phyloP scores from a whole-genome alignment of 257 asterid species.

The Przewalskia tangutica region DNA sequence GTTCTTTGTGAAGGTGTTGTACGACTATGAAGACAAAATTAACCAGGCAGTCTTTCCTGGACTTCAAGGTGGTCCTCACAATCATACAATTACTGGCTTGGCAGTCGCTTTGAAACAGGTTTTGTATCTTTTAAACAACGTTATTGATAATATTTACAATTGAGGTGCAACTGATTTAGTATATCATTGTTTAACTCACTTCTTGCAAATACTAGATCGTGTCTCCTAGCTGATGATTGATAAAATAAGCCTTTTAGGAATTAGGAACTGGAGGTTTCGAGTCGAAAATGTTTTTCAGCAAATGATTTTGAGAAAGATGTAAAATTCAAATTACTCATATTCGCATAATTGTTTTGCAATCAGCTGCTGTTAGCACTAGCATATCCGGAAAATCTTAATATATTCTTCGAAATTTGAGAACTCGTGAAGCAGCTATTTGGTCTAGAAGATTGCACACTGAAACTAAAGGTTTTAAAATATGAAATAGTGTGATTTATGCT shows the following conservation, averaged over 20 bases:
- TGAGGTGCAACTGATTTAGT: neutral
- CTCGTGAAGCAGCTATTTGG: neutral
- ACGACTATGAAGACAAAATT: constrained; percentile 83
- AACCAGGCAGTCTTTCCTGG: constrained; percentile 98
- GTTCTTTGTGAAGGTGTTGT: constrained; percentile 47
- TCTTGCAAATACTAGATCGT: neutral
- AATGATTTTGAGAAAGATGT: neutral
- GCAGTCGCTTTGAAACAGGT: constrained; percentile 95
- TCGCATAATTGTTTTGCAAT: neutral
- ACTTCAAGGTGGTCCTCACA: constrained; percentile 99
- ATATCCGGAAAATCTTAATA: neutral
- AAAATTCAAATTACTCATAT: neutral
- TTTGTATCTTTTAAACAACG: constrained; percentile 1
- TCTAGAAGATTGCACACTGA: neutral
- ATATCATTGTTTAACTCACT: neutral
- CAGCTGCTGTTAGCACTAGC: neutral
- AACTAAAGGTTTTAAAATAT: neutral
- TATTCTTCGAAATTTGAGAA: neutral
- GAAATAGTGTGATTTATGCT: neutral
- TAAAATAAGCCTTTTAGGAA: neutral
- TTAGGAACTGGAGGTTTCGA: neutral
- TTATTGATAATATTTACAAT: neutral
- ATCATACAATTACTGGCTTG: constrained; percentile 86
- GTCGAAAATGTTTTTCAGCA: neutral
- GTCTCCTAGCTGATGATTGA: neutral